Percentiles rank a stretch among this genome's conserved stretches.
Evolutionary conservation across 129 eudicot genomes (phyloP).

Genomic region (Silybum marianum): DNA sequence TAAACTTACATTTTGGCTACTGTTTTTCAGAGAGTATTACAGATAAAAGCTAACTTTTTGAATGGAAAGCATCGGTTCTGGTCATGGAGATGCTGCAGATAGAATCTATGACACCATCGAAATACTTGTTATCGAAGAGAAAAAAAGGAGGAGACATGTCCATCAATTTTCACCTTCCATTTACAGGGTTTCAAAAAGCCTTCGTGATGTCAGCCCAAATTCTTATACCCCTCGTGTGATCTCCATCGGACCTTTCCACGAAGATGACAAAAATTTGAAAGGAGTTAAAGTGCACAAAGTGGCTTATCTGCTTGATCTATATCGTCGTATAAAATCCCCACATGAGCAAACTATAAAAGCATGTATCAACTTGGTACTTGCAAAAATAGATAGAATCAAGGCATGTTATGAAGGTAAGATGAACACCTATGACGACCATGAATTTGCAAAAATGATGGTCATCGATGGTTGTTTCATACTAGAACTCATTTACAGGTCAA

Average conservation of each 20-base stretch:
- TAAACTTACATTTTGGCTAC: background rate
- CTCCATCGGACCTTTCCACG: conserved; percentile 20
- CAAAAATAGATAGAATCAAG: background rate
- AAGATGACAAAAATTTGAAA: background rate
- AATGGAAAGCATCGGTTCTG: background rate
- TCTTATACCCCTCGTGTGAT: conserved; percentile 12
- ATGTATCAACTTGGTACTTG: background rate
- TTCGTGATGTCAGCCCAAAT: background rate
- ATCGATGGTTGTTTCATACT: conserved; percentile 23
- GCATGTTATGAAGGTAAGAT: background rate
- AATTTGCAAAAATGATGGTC: conserved; percentile 22
- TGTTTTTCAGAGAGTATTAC: background rate
- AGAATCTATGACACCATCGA: background rate
- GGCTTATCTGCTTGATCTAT: background rate
- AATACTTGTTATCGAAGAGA: background rate
- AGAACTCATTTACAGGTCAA: background rate
- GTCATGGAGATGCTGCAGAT: background rate
- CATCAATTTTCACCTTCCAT: conserved; percentile 13
- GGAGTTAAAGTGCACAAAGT: background rate
- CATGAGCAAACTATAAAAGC: background rate
- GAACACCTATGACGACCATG: background rate
- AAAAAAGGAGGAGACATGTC: background rate
- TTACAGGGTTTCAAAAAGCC: conserved; percentile 4
- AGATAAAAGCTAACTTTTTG: background rate
- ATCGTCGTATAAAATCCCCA: background rate